A percentile compares a stretch with the other conserved stretches of the same genome.
These are phyloP conservation scores for Chlorella sp. DNA, from an alignment of 139 green algal species.

Conservation along the genomic window DNA sequence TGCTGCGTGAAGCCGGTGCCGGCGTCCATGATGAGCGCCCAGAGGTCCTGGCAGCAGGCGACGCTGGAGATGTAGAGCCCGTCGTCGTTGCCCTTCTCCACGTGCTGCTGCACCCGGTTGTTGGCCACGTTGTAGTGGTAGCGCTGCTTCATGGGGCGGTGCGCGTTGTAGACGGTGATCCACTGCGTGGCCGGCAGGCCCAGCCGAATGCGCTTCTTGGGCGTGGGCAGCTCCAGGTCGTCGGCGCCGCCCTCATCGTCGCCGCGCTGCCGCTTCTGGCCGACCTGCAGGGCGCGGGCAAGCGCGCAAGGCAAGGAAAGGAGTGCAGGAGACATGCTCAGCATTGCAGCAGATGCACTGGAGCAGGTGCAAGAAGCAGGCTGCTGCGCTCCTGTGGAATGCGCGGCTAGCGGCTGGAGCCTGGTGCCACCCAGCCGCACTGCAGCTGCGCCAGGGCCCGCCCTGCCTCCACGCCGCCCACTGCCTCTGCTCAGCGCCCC, in stretches of 20 bases:
- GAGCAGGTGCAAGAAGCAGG: too few relatives aligned
- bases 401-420: too few relatives aligned
- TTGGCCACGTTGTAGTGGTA: constrained; percentile 99
- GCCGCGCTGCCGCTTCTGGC: constrained; percentile 91
- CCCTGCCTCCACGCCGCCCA: not conserved
- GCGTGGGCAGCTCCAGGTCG: constrained; percentile 37
- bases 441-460: too few relatives aligned
- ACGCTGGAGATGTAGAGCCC: constrained; percentile 95
- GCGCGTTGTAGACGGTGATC: constrained; percentile 99
- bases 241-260: constrained; percentile 44
- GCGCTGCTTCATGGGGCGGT: constrained; percentile 98
- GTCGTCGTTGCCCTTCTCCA: constrained; percentile 98
- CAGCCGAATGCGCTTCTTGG: constrained; percentile 96
- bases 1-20: constrained; percentile 91
- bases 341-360: too few relatives aligned
- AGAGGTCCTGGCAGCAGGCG: constrained; percentile 96
- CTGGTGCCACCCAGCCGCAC: not conserved
- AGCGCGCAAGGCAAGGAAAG: too few relatives aligned
- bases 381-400: too few relatives aligned
- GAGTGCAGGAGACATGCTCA: too few relatives aligned
- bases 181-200: constrained; percentile 97
- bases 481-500: too few relatives aligned
- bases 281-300: constrained; percentile 63
- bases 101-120: constrained; percentile 91
- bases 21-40: constrained; percentile 97